Percentiles rank a stretch among this genome's conserved stretches.
These are phyloP conservation scores for Candida argentea DNA, from an alignment of 805 yeast species.

Conservation along the genomic window DNA sequence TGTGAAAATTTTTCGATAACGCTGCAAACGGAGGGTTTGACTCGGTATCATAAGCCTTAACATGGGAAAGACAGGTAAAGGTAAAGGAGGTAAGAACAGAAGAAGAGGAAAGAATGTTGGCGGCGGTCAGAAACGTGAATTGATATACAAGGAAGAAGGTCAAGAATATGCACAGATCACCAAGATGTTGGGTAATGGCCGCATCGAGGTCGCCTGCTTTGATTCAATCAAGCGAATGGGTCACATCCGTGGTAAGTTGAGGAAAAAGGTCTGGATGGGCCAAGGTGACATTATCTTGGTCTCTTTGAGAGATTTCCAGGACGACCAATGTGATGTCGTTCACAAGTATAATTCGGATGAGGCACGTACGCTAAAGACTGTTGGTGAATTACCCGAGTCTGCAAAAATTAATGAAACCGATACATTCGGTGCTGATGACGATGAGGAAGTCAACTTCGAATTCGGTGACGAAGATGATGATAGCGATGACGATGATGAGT, in stretches of 20 bases:
- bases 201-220: slow-evolving; percentile 91
- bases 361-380: slow-evolving; percentile 90
- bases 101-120: slow-evolving; percentile 97
- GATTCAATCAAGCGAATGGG: slow-evolving; percentile 93
- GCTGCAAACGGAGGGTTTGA: too few relatives aligned
- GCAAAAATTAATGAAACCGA: slow-evolving; percentile 98
- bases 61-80: slow-evolving; percentile 71
- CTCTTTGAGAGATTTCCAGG: slow-evolving; percentile 96
- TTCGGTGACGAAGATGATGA: slow-evolving; percentile 89
- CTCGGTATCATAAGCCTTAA: slow-evolving; percentile 3
- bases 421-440: slow-evolving; percentile 92
- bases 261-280: slow-evolving; percentile 99
- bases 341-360: slow-evolving; percentile 96
- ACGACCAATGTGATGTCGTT: slow-evolving; percentile 95
- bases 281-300: slow-evolving; percentile 97
- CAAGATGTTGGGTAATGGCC: slow-evolving; percentile 97
- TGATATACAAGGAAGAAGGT: slow-evolving; percentile 85
- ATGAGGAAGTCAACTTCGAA: slow-evolving; percentile 96
- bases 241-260: slow-evolving; percentile 96
- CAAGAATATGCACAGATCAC: slow-evolving; percentile 98
- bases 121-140: slow-evolving; percentile 87
- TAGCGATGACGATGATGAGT: slow-evolving; percentile 54
- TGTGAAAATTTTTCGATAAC: slow-evolving; percentile 1
- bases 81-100: slow-evolving; percentile 89
- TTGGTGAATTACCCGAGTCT: slow-evolving; percentile 95